These are phyloP conservation scores for Cnidoscolus chayamansa DNA, from an alignment of 441 rosid genomes.

Conservation along the genomic window DNA sequence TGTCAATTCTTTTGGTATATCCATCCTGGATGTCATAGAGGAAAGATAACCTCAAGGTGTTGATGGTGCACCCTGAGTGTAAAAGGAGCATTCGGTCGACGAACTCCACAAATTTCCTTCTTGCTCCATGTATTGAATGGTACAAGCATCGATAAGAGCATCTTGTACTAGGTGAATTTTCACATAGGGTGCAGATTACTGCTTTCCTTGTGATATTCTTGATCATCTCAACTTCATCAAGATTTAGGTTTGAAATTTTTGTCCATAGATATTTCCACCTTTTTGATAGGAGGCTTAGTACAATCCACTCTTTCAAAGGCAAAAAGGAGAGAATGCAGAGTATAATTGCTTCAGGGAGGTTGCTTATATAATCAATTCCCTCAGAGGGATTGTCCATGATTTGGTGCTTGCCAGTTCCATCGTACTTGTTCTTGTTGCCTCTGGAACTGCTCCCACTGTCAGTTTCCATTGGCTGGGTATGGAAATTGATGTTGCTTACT, in stretches of 20 bases:
- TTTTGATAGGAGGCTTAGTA: slow-evolving; percentile 20
- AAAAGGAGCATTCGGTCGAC: slow-evolving; percentile 25
- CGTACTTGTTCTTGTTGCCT: neutral
- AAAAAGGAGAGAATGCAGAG: slow-evolving; percentile 21
- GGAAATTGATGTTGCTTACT: neutral
- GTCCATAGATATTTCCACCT: slow-evolving; percentile 27
- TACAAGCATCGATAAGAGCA: neutral
- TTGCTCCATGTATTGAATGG: slow-evolving; percentile 15
- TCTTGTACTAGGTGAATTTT: neutral
- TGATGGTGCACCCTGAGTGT: slow-evolving; percentile 19
- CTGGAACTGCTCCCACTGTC: neutral
- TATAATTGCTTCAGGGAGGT: neutral
- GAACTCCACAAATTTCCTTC: slow-evolving; percentile 17
- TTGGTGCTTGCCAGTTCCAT: neutral
- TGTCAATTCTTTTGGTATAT: slow-evolving; percentile 15
- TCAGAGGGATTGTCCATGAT: neutral
- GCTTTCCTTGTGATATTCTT: slow-evolving; percentile 10
- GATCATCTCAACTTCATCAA: slow-evolving; percentile 20
- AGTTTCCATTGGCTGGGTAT: neutral
- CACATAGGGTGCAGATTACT: neutral
- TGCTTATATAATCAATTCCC: slow-evolving; percentile 15
- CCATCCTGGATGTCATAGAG: slow-evolving; percentile 8
- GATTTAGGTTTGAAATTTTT: slow-evolving; percentile 14
- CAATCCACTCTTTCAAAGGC: slow-evolving; percentile 17
- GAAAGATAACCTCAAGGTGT: slow-evolving; percentile 19